Percentiles rank a stretch among this genome's conserved stretches.
Evolutionary conservation across 331 rosid genomes (phyloP).

Genomic region (Rosa hybrid): DNA sequence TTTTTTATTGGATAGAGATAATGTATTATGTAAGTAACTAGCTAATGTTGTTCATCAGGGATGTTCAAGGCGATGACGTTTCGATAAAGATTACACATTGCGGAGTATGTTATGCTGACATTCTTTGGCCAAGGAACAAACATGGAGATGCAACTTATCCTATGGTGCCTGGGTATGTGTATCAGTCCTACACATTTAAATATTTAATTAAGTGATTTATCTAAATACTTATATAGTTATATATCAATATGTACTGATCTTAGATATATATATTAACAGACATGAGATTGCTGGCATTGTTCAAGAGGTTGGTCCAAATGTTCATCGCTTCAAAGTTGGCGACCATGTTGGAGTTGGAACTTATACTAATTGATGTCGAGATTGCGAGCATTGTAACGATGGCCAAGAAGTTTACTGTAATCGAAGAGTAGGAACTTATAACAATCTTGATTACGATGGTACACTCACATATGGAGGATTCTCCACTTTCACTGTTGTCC

Average conservation of each 20-base stretch:
- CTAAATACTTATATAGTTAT: too few species aligned
- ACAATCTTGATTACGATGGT: conserved; percentile 58
- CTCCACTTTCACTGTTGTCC: conserved; percentile 57
- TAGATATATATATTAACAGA: conserved; percentile 20
- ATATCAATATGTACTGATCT: neutral
- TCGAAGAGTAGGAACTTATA: conserved; percentile 47
- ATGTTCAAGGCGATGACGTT: conserved; percentile 53
- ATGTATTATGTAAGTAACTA: too few species aligned
- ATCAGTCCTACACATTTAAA: too few species aligned
- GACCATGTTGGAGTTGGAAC: conserved; percentile 79
- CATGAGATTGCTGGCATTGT: conserved; percentile 78
- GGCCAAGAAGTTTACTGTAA: conserved; percentile 40
- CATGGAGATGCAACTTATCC: conserved; percentile 55
- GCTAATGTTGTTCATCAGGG: conserved; percentile 30
- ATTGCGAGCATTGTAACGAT: conserved; percentile 62
- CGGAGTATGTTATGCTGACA: conserved; percentile 73
- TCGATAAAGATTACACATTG: conserved; percentile 66
- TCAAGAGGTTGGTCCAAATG: conserved; percentile 56
- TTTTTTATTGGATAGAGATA: too few species aligned
- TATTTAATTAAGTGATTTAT: too few species aligned
- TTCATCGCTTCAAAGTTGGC: conserved; percentile 54
- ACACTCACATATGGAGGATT: conserved; percentile 79
- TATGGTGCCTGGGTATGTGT: conserved; percentile 62
- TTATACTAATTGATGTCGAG: conserved; percentile 61
- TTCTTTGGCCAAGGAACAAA: conserved; percentile 48